A percentile compares a stretch with the other conserved stretches of the same genome.
Conservation (phyloP, 2,329 filamentous ascomycete species). For the Penicillium crustosum region DNA sequence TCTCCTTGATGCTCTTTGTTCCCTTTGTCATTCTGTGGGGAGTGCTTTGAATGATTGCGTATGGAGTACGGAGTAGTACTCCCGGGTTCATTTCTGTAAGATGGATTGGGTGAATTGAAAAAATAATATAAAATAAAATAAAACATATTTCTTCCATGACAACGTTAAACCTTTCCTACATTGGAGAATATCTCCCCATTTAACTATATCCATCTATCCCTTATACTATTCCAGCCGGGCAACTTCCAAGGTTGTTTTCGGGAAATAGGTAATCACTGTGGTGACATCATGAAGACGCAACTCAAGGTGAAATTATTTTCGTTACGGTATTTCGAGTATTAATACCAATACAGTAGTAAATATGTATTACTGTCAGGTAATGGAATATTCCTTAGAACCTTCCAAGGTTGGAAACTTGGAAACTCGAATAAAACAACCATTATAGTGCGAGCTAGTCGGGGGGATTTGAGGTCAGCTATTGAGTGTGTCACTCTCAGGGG, state of each 20-base stretch:
- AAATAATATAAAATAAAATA: background rate
- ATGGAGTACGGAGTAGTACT: background rate
- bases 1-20: background rate
- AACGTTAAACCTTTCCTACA: background rate
- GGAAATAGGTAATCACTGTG: background rate
- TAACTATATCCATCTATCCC: background rate
- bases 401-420: background rate
- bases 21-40: slow-evolving; percentile 15
- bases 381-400: background rate
- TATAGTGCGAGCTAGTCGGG: slow-evolving; percentile 1
- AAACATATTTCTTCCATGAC: background rate
- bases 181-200: background rate
- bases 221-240: background rate
- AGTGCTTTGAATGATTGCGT: slow-evolving; percentile 8
- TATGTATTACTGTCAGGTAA: background rate
- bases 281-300: slow-evolving; percentile 28
- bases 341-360: background rate
- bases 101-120: background rate
- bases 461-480: slow-evolving; percentile 8
- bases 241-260: background rate
- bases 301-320: background rate
- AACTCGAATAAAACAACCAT: background rate
- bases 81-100: background rate
- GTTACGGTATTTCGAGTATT: background rate
- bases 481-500: background rate